Evolutionary conservation across 345 rosid species (phyloP).

Genomic region (Adansonia digitata): DNA sequence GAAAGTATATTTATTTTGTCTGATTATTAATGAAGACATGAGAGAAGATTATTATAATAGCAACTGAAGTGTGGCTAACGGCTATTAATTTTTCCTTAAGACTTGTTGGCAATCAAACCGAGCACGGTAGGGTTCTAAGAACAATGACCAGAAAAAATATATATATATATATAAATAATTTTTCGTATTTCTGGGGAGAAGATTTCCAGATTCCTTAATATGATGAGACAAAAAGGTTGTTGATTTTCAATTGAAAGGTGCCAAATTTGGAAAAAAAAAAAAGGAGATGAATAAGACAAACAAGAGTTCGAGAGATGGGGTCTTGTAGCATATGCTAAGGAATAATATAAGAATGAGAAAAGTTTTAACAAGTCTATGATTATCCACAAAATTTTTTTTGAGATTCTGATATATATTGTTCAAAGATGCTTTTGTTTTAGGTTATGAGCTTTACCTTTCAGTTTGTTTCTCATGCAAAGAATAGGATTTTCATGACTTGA

Average conservation of each 20-base stretch:
- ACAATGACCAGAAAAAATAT: neutral
- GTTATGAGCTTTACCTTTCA: slow-evolving; percentile 33
- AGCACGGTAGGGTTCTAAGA: slow-evolving; percentile 10
- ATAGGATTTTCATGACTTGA: slow-evolving; percentile 35
- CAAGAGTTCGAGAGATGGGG: slow-evolving; percentile 7
- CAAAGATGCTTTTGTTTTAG: slow-evolving; percentile 56
- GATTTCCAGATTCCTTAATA: neutral
- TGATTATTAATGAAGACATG: neutral
- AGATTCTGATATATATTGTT: slow-evolving; percentile 32
- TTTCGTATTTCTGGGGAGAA: slow-evolving; percentile 15
- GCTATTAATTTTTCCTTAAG: neutral
- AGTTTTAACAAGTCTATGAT: slow-evolving; percentile 29
- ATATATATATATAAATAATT: neutral
- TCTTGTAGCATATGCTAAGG: slow-evolving; percentile 27
- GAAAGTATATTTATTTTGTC: neutral
- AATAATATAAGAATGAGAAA: slow-evolving; percentile 13
- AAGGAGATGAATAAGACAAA: slow-evolving; percentile 12
- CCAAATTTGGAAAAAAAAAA: slow-evolving; percentile 23
- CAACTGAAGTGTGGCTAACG: neutral
- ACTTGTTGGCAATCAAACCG: neutral
- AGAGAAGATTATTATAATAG: neutral
- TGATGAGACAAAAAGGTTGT: slow-evolving; percentile 20
- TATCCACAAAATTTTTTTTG: slow-evolving; percentile 32
- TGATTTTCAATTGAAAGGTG: slow-evolving; percentile 21
- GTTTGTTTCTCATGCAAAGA: slow-evolving; percentile 30